Percentiles rank a stretch among this genome's conserved stretches.
Conservation (phyloP, 768 basidiomycete genomes). For the Mycena vulgaris region DNA sequence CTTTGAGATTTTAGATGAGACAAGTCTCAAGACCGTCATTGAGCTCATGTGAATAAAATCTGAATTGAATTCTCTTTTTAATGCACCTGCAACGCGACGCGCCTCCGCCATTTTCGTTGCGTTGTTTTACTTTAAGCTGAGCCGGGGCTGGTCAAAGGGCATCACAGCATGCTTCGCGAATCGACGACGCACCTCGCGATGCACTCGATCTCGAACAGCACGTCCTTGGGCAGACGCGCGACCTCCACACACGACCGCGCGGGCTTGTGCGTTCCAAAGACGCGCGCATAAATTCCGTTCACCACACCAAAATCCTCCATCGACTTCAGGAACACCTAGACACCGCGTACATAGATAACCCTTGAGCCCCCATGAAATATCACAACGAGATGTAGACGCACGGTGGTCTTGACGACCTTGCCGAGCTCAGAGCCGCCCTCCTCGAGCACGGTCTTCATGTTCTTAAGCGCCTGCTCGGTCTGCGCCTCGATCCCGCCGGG, state of each 20-base stretch:
- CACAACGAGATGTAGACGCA: constrained; percentile 55
- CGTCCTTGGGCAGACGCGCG: constrained; percentile 89
- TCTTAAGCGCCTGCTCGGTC: constrained; percentile 87
- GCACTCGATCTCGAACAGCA: constrained; percentile 93
- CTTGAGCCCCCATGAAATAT: not conserved
- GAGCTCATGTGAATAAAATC: constrained; percentile 77
- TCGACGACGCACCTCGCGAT: constrained; percentile 75
- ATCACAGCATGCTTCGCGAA: constrained; percentile 15
- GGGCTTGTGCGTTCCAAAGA: constrained; percentile 94
- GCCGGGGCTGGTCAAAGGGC: not conserved
- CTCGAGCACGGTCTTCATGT: constrained; percentile 87
- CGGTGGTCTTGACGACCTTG: constrained; percentile 94
- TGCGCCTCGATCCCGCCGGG: constrained; percentile 84
- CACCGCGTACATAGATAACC: constrained; percentile 2
- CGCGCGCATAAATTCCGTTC: constrained; percentile 85
- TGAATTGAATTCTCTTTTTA: constrained; percentile 1
- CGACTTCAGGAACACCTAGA: constrained; percentile 90
- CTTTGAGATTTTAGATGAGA: constrained; percentile 92
- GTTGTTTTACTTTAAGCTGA: constrained; percentile 52
- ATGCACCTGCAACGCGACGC: not conserved
- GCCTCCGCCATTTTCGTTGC: not conserved
- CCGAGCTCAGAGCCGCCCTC: constrained; percentile 84
- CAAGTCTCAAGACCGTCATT: constrained; percentile 85
- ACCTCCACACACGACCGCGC: constrained; percentile 95
- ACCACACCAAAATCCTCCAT: constrained; percentile 93